phyloP scores from a whole-genome alignment of 805 yeast species.

The Saccharomycopsis sp. region DNA sequence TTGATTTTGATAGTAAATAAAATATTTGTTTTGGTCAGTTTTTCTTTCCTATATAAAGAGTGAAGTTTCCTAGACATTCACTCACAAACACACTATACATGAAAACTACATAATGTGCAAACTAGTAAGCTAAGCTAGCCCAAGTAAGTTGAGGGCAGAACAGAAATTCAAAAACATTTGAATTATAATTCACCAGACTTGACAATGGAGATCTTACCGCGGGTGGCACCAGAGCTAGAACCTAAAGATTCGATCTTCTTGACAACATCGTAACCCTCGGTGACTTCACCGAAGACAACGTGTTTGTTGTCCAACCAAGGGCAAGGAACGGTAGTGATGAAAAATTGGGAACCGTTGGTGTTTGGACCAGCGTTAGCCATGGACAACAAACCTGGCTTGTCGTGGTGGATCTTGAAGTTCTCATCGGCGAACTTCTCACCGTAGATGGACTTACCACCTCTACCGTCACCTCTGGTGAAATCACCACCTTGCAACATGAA shows the following conservation, averaged over 20 bases:
- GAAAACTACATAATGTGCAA: no score
- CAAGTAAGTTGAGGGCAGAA: no score
- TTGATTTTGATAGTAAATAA: no score
- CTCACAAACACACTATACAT: background rate
- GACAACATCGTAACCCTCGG: constrained; percentile 73
- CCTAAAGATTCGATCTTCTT: constrained; percentile 72
- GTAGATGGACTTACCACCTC: constrained; percentile 92
- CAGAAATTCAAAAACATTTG: background rate
- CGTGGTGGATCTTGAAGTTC: constrained; percentile 68
- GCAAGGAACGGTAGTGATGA: constrained; percentile 82
- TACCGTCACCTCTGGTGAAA: constrained; percentile 88
- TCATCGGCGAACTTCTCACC: constrained; percentile 75
- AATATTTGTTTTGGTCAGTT: background rate
- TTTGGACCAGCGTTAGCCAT: constrained; percentile 99
- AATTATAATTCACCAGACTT: constrained; percentile 56
- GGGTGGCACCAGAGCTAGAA: constrained; percentile 64
- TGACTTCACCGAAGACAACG: constrained; percentile 92
- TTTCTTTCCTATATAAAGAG: background rate
- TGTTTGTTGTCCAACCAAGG: constrained; percentile 93
- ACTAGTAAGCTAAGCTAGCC: no score
- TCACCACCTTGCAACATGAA: constrained; percentile 99
- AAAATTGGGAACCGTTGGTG: constrained; percentile 97
- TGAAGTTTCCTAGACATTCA: background rate
- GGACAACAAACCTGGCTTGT: constrained; percentile 74
- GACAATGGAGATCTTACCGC: constrained; percentile 57